Conservation (phyloP, 768 basidiomycete species). For the Tricholoma terreum region DNA sequence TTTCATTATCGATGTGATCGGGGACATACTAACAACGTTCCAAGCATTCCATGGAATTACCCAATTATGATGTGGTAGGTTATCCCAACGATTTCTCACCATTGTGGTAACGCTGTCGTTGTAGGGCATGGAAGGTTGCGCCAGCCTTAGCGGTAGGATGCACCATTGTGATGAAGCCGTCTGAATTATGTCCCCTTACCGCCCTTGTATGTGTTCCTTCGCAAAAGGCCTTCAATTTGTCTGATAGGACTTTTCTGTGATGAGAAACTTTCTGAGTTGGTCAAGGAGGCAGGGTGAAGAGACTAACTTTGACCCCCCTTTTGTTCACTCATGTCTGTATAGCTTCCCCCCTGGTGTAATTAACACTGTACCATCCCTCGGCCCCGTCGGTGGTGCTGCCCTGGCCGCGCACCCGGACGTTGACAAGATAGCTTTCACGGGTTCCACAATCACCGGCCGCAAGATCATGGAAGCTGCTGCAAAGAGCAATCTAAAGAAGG, state of each 20-base stretch:
- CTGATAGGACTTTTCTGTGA: constrained; percentile 6
- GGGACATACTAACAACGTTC: background rate
- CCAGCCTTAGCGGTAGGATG: constrained; percentile 91
- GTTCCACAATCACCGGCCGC: constrained; percentile 85
- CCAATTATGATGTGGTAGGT: constrained; percentile 81
- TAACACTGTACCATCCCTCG: constrained; percentile 84
- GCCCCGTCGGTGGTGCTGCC: constrained; percentile 80
- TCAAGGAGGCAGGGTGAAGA: constrained; percentile 77
- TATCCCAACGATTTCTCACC: background rate
- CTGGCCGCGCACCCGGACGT: constrained; percentile 80
- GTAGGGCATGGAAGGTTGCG: constrained; percentile 87
- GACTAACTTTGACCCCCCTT: constrained; percentile 3
- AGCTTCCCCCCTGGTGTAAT: constrained; percentile 91
- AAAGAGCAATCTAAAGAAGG: constrained; percentile 93
- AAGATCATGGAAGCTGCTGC: constrained; percentile 92
- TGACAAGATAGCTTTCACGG: constrained; percentile 95
- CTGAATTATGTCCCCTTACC: constrained; percentile 81
- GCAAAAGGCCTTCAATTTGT: background rate
- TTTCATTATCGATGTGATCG: background rate
- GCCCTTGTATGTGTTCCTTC: constrained; percentile 57
- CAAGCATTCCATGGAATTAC: constrained; percentile 91
- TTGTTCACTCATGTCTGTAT: constrained; percentile 10
- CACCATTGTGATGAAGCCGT: constrained; percentile 94
- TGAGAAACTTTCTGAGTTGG: constrained; percentile 79
- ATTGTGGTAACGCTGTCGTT: constrained; percentile 1